Conservation (phyloP, 768 basidiomycete species). For the Serendipita sp. region DNA sequence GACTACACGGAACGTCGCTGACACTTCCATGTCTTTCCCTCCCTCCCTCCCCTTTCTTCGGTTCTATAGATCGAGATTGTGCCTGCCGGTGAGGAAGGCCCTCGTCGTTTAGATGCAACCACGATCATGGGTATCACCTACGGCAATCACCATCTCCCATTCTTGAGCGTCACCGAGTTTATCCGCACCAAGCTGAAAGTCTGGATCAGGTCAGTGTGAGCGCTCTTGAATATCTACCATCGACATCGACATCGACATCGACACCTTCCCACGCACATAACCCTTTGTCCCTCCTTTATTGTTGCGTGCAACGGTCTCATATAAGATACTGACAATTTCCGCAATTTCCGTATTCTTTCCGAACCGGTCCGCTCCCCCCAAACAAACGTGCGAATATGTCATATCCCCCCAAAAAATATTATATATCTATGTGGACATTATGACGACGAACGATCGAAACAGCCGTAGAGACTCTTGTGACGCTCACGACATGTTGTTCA, state of each 20-base stretch:
- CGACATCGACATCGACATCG: no score
- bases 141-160: constrained; percentile 32
- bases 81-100: constrained; percentile 66
- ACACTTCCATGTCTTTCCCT: not conserved
- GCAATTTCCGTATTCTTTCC: constrained; percentile 14
- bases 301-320: no score
- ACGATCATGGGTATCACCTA: constrained; percentile 54
- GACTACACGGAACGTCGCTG: not conserved
- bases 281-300: no score
- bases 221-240: no score
- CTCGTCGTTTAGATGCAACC: constrained; percentile 49
- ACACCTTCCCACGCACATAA: no score
- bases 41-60: not conserved
- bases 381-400: constrained; percentile 5
- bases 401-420: not conserved
- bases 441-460: constrained; percentile 25
- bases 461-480: not conserved
- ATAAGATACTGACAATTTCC: not conserved
- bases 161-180: constrained; percentile 75
- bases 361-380: constrained; percentile 12
- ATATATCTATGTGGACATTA: constrained; percentile 44
- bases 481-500: constrained; percentile 59
- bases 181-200: constrained; percentile 68
- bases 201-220: constrained; percentile 49
- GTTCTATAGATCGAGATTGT: constrained; percentile 57